Evolutionary conservation across 768 basidiomycete species (phyloP).

Genomic region (Podaxis pistillaris): DNA sequence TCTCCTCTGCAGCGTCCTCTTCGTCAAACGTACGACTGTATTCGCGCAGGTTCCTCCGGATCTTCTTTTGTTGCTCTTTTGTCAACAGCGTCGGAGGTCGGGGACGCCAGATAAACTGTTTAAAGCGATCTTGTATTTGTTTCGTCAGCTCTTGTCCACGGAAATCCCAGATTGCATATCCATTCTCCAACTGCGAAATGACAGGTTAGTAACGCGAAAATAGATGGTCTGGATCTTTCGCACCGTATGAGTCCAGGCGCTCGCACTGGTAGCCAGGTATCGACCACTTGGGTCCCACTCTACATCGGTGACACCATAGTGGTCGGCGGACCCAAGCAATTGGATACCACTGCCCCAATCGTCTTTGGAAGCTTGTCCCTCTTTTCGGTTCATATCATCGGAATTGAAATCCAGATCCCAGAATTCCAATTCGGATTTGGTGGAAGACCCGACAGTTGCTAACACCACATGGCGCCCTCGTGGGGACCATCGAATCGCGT

Average conservation of each 20-base stretch:
- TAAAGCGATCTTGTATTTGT: conserved; percentile 90
- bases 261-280: conserved; percentile 89
- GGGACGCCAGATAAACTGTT: conserved; percentile 98
- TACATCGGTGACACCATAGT: conserved; percentile 96
- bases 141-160: conserved; percentile 93
- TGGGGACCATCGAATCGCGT: conserved; percentile 96
- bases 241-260: conserved; percentile 93
- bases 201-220: neutral
- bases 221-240: conserved; percentile 9
- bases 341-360: conserved; percentile 90
- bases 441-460: conserved; percentile 92
- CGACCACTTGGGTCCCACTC: conserved; percentile 99
- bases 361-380: conserved; percentile 50
- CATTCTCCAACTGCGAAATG: conserved; percentile 80
- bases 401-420: conserved; percentile 95
- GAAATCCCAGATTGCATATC: conserved; percentile 97
- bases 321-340: conserved; percentile 82
- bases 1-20: conserved; percentile 94
- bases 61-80: conserved; percentile 83
- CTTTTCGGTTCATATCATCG: conserved; percentile 52
- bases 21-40: conserved; percentile 93
- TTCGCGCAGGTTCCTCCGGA: conserved; percentile 88
- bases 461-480: conserved; percentile 94
- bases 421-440: conserved; percentile 97
- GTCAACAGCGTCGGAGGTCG: conserved; percentile 86